A percentile compares a stretch with the other conserved stretches of the same genome.
phyloP scores from a whole-genome alignment of 306 rosid genomes.

The Hippophae gyantsensis region DNA sequence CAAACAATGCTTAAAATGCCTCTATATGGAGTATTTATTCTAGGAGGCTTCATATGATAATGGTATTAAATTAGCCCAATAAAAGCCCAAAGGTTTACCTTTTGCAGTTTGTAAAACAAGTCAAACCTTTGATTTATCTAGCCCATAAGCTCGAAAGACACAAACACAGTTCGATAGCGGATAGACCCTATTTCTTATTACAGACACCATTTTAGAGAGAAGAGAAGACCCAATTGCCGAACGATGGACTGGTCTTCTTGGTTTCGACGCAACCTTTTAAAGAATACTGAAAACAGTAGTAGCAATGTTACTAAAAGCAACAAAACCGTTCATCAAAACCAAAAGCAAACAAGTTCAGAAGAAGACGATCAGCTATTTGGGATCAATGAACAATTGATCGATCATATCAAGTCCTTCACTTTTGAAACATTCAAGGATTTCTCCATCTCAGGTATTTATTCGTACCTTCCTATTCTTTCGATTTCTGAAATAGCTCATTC shows the following conservation, averaged over 20 bases:
- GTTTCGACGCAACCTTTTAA: conserved; percentile 47
- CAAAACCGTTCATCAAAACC: conserved; percentile 23
- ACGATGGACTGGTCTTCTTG: conserved; percentile 54
- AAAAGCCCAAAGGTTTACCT: no score
- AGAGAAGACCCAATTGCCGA: not conserved
- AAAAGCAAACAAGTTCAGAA: not conserved
- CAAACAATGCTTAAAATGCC: no score
- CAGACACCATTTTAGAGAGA: not conserved
- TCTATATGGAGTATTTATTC: no score
- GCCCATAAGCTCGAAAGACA: no score
- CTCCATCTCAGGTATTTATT: conserved; percentile 51
- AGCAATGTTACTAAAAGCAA: conserved; percentile 2
- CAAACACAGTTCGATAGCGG: no score
- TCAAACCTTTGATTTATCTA: no score
- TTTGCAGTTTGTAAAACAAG: no score
- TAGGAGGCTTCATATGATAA: no score
- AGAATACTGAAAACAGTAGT: conserved; percentile 6
- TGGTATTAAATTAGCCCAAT: no score
- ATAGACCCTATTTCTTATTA: not conserved
- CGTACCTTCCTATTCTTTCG: not conserved
- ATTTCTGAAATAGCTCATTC: not conserved
- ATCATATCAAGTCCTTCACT: conserved; percentile 56
- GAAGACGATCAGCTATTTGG: conserved; percentile 37
- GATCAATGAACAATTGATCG: conserved; percentile 48
- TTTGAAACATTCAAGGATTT: conserved; percentile 64